Evolutionary conservation across 1,139 yeast genomes (phyloP).

Genomic region (Protomyces inouyei): DNA sequence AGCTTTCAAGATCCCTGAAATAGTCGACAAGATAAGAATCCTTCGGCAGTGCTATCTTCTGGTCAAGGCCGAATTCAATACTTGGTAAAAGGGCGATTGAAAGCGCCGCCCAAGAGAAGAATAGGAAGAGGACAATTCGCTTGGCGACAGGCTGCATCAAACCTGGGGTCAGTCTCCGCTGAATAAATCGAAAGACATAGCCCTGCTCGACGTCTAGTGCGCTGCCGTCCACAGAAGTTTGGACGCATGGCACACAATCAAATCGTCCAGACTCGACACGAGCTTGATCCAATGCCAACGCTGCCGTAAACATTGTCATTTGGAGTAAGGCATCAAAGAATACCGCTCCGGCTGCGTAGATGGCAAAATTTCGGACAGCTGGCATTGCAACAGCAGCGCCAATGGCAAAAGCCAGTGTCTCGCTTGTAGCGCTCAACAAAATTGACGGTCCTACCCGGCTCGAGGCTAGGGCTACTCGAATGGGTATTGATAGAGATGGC

Average conservation of each 20-base stretch:
- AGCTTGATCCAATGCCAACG: conserved; percentile 62
- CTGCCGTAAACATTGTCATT: conserved; percentile 71
- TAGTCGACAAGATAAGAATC: conserved; percentile 76
- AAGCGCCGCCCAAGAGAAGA: conserved; percentile 59
- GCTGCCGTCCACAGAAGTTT: background rate
- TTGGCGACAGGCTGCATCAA: conserved; percentile 49
- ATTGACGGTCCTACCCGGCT: conserved; percentile 84
- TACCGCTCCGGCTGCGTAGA: conserved; percentile 84
- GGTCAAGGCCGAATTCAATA: conserved; percentile 76
- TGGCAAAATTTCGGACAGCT: conserved; percentile 88
- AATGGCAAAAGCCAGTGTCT: conserved; percentile 67
- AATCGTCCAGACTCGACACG: conserved; percentile 56
- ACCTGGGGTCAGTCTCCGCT: conserved; percentile 53
- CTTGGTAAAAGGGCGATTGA: conserved; percentile 66
- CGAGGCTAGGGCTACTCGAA: conserved; percentile 59
- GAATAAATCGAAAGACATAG: conserved; percentile 38
- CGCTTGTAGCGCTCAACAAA: conserved; percentile 67
- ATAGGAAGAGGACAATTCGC: conserved; percentile 51
- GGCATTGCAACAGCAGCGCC: conserved; percentile 89
- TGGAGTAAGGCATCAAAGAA: conserved; percentile 71
- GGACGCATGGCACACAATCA: conserved; percentile 48
- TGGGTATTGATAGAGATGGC: conserved; percentile 48
- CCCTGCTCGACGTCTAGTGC: conserved; percentile 2
- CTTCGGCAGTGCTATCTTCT: conserved; percentile 76
- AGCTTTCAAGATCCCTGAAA: conserved; percentile 67